These are phyloP conservation scores for Silene coronaria DNA, from an alignment of 179 eudicot species.

Conservation along the genomic window DNA sequence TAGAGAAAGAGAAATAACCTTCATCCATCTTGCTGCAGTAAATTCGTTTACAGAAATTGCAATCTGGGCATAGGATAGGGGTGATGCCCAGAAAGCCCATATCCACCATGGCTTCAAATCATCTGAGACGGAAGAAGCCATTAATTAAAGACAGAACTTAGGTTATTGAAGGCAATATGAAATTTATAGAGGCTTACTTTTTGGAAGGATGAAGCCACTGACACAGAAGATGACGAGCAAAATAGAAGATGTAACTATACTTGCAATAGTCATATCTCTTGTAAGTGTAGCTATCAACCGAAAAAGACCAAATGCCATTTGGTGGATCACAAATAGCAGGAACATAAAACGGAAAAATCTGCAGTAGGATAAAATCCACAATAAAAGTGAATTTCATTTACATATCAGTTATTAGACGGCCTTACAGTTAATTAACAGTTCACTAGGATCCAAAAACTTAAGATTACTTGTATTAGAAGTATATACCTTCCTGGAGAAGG, in stretches of 20 bases:
- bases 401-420: too few species aligned
- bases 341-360: conserved; percentile 77
- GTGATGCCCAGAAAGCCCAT: conserved; percentile 90
- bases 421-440: too few species aligned
- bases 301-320: conserved; percentile 83
- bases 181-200: conserved; percentile 36
- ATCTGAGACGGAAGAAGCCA: conserved; percentile 37
- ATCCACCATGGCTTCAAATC: conserved; percentile 80
- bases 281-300: conserved; percentile 63
- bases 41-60: conserved; percentile 78
- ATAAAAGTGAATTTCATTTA: too few species aligned
- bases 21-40: conserved; percentile 65
- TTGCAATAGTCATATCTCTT: conserved; percentile 73
- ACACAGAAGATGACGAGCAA: conserved; percentile 53
- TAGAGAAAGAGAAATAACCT: conserved; percentile 32
- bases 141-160: background rate
- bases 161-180: background rate
- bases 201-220: conserved; percentile 82
- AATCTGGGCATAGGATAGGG: conserved; percentile 68
- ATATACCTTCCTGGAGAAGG: conserved; percentile 58
- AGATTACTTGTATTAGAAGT: background rate
- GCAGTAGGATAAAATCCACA: conserved; percentile 7
- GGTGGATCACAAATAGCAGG: conserved; percentile 61
- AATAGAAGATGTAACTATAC: conserved; percentile 49
- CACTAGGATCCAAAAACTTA: too few species aligned